phyloP scores from a whole-genome alignment of 1,139 yeast genomes.

The Yamadazyma sp. region DNA sequence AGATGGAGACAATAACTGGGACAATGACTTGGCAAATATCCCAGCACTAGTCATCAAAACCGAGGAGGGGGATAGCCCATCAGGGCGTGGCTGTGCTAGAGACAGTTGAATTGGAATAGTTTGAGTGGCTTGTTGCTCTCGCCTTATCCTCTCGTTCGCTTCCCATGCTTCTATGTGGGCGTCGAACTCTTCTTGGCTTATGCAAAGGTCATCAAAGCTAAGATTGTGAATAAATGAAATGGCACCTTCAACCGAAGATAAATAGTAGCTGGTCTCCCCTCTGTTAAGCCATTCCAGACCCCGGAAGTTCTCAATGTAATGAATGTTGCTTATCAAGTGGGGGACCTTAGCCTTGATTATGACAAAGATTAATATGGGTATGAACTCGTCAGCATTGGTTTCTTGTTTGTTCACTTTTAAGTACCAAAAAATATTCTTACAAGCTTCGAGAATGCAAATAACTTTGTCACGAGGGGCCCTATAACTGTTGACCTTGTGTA shows the following conservation, averaged over 20 bases:
- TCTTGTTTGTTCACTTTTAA: conserved; percentile 72
- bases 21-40: conserved; percentile 49
- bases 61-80: conserved; percentile 46
- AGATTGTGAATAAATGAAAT: conserved; percentile 70
- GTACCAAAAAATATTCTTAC: conserved; percentile 88
- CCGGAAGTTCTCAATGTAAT: conserved; percentile 82
- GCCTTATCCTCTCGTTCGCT: conserved; percentile 30
- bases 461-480: conserved; percentile 95
- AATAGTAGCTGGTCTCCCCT: conserved; percentile 88
- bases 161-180: conserved; percentile 52
- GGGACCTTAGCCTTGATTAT: conserved; percentile 66
- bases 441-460: conserved; percentile 85
- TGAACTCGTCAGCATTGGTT: conserved; percentile 86
- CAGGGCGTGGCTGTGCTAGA: conserved; percentile 20
- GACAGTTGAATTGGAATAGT: conserved; percentile 20
- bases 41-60: conserved; percentile 55
- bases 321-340: conserved; percentile 71
- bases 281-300: conserved; percentile 64
- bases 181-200: conserved; percentile 56
- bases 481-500: conserved; percentile 75
- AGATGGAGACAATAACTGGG: conserved; percentile 46
- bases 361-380: conserved; percentile 82
- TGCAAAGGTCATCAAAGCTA: conserved; percentile 57
- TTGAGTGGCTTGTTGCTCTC: conserved; percentile 20
- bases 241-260: conserved; percentile 86